Conservation (phyloP, 1,139 yeast genomes). For the Arxiozyma slooffiae region DNA sequence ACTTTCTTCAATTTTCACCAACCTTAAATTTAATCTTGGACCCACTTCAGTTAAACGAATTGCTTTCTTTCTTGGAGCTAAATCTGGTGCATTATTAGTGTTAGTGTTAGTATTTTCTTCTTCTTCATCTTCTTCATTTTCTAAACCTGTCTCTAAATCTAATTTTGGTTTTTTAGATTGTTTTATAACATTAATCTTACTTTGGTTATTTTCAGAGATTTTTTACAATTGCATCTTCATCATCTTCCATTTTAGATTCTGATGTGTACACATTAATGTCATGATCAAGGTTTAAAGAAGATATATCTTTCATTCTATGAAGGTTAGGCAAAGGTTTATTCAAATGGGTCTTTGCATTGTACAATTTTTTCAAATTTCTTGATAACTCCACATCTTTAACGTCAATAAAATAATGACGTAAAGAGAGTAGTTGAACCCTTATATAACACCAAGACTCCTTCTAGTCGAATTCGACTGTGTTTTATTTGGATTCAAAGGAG, state of each 20-base stretch:
- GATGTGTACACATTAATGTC: slow-evolving; percentile 71
- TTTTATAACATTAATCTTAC: slow-evolving; percentile 14
- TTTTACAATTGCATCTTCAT: slow-evolving; percentile 82
- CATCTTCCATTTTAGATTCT: slow-evolving; percentile 87
- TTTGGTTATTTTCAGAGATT: slow-evolving; percentile 40
- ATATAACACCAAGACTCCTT: slow-evolving; percentile 75
- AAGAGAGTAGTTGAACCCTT: slow-evolving; percentile 65
- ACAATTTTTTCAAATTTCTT: slow-evolving; percentile 66
- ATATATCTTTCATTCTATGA: slow-evolving; percentile 57
- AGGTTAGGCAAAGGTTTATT: slow-evolving; percentile 70
- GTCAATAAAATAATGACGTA: slow-evolving; percentile 85
- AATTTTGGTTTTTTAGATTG: slow-evolving; percentile 8
- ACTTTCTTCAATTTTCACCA: slow-evolving; percentile 92
- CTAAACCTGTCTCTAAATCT: slow-evolving; percentile 10
- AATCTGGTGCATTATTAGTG: slow-evolving; percentile 2
- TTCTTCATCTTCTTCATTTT: slow-evolving; percentile 18
- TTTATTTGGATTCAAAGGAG: slow-evolving; percentile 75
- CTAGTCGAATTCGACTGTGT: slow-evolving; percentile 67
- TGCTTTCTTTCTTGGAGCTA: slow-evolving; percentile 58
- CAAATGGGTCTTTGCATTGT: slow-evolving; percentile 50
- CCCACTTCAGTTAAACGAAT: slow-evolving; percentile 90
- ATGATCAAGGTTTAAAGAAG: slow-evolving; percentile 75
- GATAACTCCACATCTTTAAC: slow-evolving; percentile 82
- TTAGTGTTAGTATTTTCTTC: slow-evolving; percentile 5
- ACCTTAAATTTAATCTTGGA: slow-evolving; percentile 69